Base-by-base conservation (phyloP, 176 grass and related monocot species). In the Hyparrhenia diplandra region DNA sequence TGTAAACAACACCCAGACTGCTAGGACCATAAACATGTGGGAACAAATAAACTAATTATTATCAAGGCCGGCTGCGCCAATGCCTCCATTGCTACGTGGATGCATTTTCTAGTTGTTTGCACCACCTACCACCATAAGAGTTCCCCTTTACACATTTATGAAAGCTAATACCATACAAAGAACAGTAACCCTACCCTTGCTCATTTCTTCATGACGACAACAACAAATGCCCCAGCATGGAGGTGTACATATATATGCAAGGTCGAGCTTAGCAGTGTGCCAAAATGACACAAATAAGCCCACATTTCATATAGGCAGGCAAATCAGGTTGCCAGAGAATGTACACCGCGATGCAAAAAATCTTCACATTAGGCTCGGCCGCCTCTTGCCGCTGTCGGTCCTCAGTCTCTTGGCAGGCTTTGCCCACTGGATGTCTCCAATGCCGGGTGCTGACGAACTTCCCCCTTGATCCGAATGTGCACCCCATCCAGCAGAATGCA, bases 391-490 rank as follows among this genome's bases (percentile, higher is more conserved):
- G 2, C 55, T 90, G 74, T 99, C 97, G 5, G 97, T 95, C 77
- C 97, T 90, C 85, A 40, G 79, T 82, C 85, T 90, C 87, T 95
- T 96, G 69, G 83, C 91, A 68, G 93, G 92, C 73, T 93, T 99
- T 6, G 97, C 97, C 97, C 97, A 99, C 37, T 96, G 97, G 74
- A 99, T 88, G 66, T 93, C 97, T n/a, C 91, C 93, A 25, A 95
- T 95, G 59, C 93, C 89, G 0, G 80, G 82, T 0, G 59, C 39
- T 2, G 76, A 80, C 0, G 79, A 88, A 42, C 52, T 82, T 0
- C 77, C 87, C 2, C 78, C 88, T 3, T 75, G 85, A 18, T 87
- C 89, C 1, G 72, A 71, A 13, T 84, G 80, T 1, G 75, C 34
- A 12, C 81, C 84, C 96, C 92, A 93, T 36, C 87, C 83, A 6